Evolutionary conservation across 495 filamentous ascomycete species (phyloP).

Genomic region (Entonaema liquescens): DNA sequence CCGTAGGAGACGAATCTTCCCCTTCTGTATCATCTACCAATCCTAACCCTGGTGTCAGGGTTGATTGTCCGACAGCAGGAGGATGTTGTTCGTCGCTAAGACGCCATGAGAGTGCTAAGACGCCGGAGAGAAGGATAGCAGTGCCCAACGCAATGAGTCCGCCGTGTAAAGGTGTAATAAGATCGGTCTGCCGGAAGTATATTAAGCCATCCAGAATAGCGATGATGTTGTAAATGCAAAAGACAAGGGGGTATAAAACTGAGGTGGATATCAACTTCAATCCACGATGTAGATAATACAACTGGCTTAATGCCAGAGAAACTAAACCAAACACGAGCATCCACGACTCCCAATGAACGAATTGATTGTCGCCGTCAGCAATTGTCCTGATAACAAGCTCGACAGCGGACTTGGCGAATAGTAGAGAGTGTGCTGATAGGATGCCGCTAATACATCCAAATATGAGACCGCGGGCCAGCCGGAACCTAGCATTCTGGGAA

Average conservation of each 20-base stretch:
- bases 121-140: conserved; percentile 82
- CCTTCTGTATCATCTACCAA: conserved; percentile 71
- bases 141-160: conserved; percentile 89
- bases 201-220: conserved; percentile 97
- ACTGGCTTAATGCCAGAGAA: conserved; percentile 82
- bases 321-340: conserved; percentile 86
- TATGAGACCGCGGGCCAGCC: conserved; percentile 85
- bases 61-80: conserved; percentile 66
- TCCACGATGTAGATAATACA: conserved; percentile 94
- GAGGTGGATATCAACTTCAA: conserved; percentile 95
- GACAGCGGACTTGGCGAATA: conserved; percentile 96
- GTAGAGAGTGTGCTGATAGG: conserved; percentile 88
- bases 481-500: conserved; percentile 67
- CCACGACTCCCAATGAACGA: conserved; percentile 98
- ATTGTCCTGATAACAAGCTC: conserved; percentile 95
- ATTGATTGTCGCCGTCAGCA: conserved; percentile 88
- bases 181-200: conserved; percentile 90
- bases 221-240: conserved; percentile 99
- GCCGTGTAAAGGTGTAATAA: conserved; percentile 77
- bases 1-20: conserved; percentile 60
- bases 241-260: conserved; percentile 96
- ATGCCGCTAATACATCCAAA: conserved; percentile 93
- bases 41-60: conserved; percentile 73
- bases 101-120: conserved; percentile 93
- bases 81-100: conserved; percentile 75